Base-by-base conservation (phyloP, 2,329 filamentous ascomycete genomes). In the Epicoccum sorghinum region DNA sequence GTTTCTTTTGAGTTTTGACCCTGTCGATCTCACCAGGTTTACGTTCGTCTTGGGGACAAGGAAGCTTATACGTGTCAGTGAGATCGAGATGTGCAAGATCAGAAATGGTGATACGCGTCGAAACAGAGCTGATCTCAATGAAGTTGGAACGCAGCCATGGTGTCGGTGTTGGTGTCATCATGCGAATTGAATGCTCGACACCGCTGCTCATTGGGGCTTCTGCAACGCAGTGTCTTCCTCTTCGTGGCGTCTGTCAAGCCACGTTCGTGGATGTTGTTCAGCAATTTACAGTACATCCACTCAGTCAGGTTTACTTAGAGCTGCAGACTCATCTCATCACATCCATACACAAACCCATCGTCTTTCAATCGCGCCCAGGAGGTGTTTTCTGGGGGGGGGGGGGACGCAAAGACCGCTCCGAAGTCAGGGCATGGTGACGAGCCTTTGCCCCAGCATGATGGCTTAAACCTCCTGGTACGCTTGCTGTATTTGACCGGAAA, bases 401-500 rank as follows among this genome's bases (percentile, higher is more conserved):
- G 18, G 13, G 12, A 36, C 39, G 43, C 39, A 48, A 39, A 43
- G 44, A 36, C 44, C 51, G 13, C 27, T 4, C 33, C 25, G 9
- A n/a, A 39, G 35, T 48, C 45, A 45, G 42, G 40, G 51, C 51
- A 22, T 18, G 10, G 8, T 46, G 13, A 27, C 37, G n/a, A 27
- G 38, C 14, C 14, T 18, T 18, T 18, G 18, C 18, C 23, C 24
- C 9, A 25, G 4, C 24, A 37, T 7, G 49, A 14, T 10, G 36
- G 29, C 7, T 22, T 24, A 35, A 33, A 13, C 24, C 12, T 33
- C 22, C 23, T 45, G 14, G 33, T 9, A 41, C 52, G n/a, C 38
- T 37, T 22, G n/a, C 14, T 25, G 7, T 46, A 46, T 49, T 49
- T 37, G 37, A 38, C 41, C 52, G 52, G 13, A 50, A 14, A 42